Conservation (phyloP, 2,329 filamentous ascomycete genomes). For the Trichoderma citrinoviride region DNA sequence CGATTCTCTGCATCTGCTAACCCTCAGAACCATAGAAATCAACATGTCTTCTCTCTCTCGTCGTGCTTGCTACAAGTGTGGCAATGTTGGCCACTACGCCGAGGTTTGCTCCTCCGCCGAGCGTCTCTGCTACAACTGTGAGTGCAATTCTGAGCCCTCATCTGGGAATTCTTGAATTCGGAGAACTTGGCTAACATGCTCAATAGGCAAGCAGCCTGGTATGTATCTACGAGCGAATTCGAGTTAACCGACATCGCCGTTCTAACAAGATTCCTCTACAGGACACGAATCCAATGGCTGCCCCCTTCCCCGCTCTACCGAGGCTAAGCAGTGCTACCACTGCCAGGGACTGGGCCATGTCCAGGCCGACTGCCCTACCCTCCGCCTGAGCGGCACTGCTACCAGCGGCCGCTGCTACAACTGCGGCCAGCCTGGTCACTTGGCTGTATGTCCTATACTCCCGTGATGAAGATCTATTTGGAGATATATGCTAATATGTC, state of each 20-base stretch:
- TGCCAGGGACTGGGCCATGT: conserved; percentile 98
- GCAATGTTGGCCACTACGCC: conserved; percentile 75
- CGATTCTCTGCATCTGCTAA: conserved; percentile 31
- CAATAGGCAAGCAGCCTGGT: conserved; percentile 76
- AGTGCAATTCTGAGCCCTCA: conserved; percentile 35
- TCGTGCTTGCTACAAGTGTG: conserved; percentile 80
- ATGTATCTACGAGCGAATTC: conserved; percentile 17
- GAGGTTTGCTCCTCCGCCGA: conserved; percentile 98
- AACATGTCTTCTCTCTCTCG: conserved; percentile 77
- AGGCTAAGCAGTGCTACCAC: conserved; percentile 99
- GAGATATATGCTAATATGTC: neutral
- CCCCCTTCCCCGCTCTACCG: conserved; percentile 92
- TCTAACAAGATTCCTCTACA: conserved; percentile 20
- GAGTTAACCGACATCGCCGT: neutral
- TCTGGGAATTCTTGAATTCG: neutral
- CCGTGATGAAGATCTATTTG: neutral
- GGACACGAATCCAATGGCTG: conserved; percentile 98
- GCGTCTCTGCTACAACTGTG: conserved; percentile 99
- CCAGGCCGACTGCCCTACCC: conserved; percentile 96
- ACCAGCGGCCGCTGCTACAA: conserved; percentile 92
- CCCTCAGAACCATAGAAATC: conserved; percentile 34
- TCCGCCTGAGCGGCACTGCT: conserved; percentile 81
- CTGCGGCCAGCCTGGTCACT: conserved; percentile 88
- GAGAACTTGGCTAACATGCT: conserved; percentile 27
- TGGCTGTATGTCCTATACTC: conserved; percentile 63